Evolutionary conservation across 768 basidiomycete species (phyloP).

Genomic region (Hirschioporus abietinus): DNA sequence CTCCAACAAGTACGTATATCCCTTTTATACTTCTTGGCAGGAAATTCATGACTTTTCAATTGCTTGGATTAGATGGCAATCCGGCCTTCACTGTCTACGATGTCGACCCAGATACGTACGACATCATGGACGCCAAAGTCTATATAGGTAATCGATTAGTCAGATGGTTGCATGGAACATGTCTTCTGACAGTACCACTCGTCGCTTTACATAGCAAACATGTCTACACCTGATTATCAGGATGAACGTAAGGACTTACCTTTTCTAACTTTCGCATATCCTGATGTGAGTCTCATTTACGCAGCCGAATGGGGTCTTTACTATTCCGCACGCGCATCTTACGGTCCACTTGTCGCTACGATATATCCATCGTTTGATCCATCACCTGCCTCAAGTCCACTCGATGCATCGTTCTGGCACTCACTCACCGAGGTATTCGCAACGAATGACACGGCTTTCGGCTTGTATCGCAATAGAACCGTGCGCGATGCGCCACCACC

Average conservation of each 20-base stretch:
- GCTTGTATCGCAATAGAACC: slow-evolving; percentile 40
- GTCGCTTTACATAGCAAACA: slow-evolving; percentile 25
- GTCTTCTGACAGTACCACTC: not conserved
- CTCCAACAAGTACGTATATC: slow-evolving; percentile 42
- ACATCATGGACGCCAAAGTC: slow-evolving; percentile 53
- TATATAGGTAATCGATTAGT: not conserved
- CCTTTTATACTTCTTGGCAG: not conserved
- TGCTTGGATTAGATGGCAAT: slow-evolving; percentile 36
- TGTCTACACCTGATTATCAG: slow-evolving; percentile 40
- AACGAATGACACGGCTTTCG: slow-evolving; percentile 38
- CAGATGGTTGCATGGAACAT: not conserved
- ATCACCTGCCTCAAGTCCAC: slow-evolving; percentile 4
- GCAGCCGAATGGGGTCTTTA: slow-evolving; percentile 47
- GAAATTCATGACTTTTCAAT: not conserved
- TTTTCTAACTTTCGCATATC: not conserved
- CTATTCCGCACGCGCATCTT: slow-evolving; percentile 52
- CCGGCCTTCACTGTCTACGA: slow-evolving; percentile 58
- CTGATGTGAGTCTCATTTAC: slow-evolving; percentile 10
- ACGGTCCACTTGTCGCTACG: slow-evolving; percentile 38
- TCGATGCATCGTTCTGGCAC: slow-evolving; percentile 57
- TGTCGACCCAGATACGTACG: slow-evolving; percentile 61
- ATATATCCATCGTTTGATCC: slow-evolving; percentile 29
- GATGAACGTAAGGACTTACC: slow-evolving; percentile 32
- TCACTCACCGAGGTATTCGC: slow-evolving; percentile 49
- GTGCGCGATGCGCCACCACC: slow-evolving; percentile 20